Conservation (phyloP, 2,329 filamentous ascomycete genomes). For the Monilinia fructicola region DNA sequence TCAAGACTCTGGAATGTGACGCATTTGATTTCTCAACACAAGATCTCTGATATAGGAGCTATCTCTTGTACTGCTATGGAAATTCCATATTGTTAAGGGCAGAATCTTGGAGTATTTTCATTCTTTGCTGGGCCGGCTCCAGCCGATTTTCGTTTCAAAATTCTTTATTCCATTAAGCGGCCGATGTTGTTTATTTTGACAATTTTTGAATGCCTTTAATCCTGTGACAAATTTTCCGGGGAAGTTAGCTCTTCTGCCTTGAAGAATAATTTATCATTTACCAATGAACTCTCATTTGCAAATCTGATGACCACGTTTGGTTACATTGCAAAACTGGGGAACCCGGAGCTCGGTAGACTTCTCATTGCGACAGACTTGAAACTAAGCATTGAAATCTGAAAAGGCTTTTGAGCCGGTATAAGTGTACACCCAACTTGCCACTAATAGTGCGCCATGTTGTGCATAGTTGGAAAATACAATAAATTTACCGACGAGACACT, state of each 20-base stretch:
- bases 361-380: neutral
- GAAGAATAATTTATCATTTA: constrained; percentile 17
- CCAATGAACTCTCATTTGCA: constrained; percentile 1
- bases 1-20: neutral
- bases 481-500: neutral
- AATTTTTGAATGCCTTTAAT: neutral
- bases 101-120: neutral
- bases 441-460: neutral
- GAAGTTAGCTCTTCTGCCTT: neutral
- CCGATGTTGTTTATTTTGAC: neutral
- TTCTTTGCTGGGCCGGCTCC: neutral
- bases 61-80: neutral
- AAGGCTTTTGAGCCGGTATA: neutral
- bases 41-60: neutral
- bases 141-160: neutral
- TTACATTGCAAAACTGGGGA: constrained; percentile 12
- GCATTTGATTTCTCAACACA: neutral
- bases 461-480: neutral
- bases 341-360: neutral
- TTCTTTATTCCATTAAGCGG: neutral
- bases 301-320: constrained; percentile 15
- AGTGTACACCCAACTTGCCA: neutral
- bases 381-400: neutral
- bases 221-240: neutral
- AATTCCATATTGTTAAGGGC: neutral